A percentile compares a stretch with the other conserved stretches of the same genome.
Evolutionary conservation across 2,329 filamentous ascomycete species (phyloP).

Genomic region (Fusarium nodosum): DNA sequence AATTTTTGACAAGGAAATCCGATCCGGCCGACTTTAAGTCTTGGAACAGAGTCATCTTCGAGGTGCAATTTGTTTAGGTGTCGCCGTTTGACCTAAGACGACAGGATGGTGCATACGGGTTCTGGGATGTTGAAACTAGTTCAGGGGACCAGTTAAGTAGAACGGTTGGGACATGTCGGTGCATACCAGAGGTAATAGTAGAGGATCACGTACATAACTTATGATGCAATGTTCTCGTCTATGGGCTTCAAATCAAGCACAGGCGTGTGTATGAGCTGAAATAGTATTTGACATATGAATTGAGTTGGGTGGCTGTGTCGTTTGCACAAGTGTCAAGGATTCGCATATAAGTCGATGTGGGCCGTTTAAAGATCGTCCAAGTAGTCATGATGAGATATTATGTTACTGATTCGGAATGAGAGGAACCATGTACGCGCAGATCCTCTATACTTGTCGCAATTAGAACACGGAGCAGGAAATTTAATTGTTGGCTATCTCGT

Average conservation of each 20-base stretch:
- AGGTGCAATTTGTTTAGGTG: conserved; percentile 18
- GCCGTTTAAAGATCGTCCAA: not conserved
- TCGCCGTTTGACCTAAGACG: not conserved
- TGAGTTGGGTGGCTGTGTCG: too few relatives aligned
- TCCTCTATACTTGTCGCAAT: not conserved
- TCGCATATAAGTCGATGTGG: not conserved
- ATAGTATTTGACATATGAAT: not conserved
- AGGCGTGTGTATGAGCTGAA: not conserved
- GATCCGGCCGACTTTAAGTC: conserved; percentile 52
- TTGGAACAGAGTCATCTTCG: not conserved
- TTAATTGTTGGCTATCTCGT: conserved; percentile 18
- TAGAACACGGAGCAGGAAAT: conserved; percentile 8
- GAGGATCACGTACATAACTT: conserved; percentile 12
- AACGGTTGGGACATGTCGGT: conserved; percentile 12
- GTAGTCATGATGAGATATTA: conserved; percentile 7
- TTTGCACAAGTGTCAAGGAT: too few relatives aligned
- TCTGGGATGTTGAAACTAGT: conserved; percentile 4
- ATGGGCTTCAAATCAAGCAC: not conserved
- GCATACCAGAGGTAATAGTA: conserved; percentile 4
- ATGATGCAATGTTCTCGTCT: conserved; percentile 15
- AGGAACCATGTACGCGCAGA: too few relatives aligned
- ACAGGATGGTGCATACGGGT: conserved; percentile 26
- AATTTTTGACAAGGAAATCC: conserved; percentile 72
- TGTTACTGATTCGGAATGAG: not conserved
- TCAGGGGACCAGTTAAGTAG: conserved; percentile 15